Evolutionary conservation across 305 asterid species (phyloP), one percentile per base, ranked within the genome.

Genomic region (Petunia hybrid): DNA sequence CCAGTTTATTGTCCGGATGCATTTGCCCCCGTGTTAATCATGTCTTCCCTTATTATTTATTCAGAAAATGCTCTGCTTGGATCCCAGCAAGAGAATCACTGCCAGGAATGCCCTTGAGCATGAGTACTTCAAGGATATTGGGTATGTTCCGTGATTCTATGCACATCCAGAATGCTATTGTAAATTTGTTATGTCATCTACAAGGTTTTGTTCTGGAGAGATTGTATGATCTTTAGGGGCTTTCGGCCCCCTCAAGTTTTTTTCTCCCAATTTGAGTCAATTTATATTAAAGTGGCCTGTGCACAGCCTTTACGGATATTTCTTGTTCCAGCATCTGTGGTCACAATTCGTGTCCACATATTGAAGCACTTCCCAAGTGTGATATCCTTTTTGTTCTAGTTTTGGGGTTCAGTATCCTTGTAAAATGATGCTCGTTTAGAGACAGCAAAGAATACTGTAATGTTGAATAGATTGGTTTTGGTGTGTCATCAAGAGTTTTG

Each of bases 31-130:
- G 8, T 74, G 81, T 76, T 68, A 65, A 51, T 48, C 67, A 83
- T 79, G 83, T 7, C 79, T 67, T 84, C 76, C 76, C 36, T 77
- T 76, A 46, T 74, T 68, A 14, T 79, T 78, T 77, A 60, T 84
- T 14, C 94, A 94, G 98, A 92, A 93, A 96, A 91, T 94, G 98
- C 94, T 96, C 55, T 76, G 85, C 87, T 80, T 96, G 89, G 99
- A 96, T 87, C 99, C 99, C 80, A 90, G 92, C 94, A 91, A 89
- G 90, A 90, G 99, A 89, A 87, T 94, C 83, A 91, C 98, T 0
- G 99, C 99, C 16, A 88, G 97, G 85, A 87, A 64, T 82, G 99
- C 98, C 69, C 98, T 96, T 38, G 97, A 92, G 89, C 99, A 96
- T 40, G 98, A 90, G 80, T 96, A 96, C 91, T 96, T 96, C 85